Percentiles rank a stretch among this genome's conserved stretches.
Evolutionary conservation across 2,329 filamentous ascomycete genomes (phyloP).

Genomic region (Colletotrichum siamense): DNA sequence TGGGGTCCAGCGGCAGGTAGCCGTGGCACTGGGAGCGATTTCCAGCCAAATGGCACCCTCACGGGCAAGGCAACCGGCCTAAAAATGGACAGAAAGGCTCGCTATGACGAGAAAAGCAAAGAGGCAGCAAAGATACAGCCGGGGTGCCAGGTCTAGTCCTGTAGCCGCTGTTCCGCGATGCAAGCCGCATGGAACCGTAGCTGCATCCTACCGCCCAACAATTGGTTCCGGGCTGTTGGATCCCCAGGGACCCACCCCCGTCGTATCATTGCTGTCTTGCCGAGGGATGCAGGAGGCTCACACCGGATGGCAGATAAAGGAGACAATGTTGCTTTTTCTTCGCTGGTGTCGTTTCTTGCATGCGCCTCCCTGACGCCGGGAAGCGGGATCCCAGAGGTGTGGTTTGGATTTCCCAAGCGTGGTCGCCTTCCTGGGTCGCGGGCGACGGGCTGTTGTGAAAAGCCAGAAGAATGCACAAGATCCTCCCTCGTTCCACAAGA

Average conservation of each 20-base stretch:
- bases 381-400: slow-evolving; percentile 8
- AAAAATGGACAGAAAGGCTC: neutral
- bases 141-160: neutral
- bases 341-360: neutral
- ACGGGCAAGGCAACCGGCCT: neutral
- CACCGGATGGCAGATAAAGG: slow-evolving; percentile 1
- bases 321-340: neutral
- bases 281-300: slow-evolving; percentile 4
- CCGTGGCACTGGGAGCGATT: neutral
- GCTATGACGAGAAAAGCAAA: slow-evolving; percentile 1
- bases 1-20: neutral
- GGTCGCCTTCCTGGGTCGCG: slow-evolving; percentile 2
- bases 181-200: neutral
- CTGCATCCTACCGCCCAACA: neutral
- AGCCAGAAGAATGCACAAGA: neutral
- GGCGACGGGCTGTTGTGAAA: neutral
- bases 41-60: neutral
- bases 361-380: neutral
- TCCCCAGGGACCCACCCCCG: neutral
- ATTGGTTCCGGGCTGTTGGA: slow-evolving; percentile 12
- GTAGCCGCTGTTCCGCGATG: neutral
- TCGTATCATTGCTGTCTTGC: slow-evolving; percentile 7
- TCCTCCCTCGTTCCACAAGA: neutral
- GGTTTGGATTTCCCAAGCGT: neutral
- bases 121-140: neutral